phyloP scores from a whole-genome alignment of 2,329 filamentous ascomycete species.

The Mycocentrospora acerina region DNA sequence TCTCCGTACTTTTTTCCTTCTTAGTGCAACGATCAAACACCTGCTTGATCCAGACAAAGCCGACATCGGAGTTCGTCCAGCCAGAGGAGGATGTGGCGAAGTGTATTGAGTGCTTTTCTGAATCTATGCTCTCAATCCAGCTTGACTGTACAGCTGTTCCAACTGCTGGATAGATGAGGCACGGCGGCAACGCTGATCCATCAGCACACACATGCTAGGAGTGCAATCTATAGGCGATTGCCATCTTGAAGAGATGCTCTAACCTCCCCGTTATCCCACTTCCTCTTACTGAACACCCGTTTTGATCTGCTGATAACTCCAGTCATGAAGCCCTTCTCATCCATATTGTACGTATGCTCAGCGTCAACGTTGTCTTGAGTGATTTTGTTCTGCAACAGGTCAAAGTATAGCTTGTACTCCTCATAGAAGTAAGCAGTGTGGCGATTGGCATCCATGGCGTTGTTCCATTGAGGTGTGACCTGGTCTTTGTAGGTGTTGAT shows the following conservation, averaged over 20 bases:
- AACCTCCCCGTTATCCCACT: neutral
- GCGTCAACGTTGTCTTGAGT: slow-evolving; percentile 7
- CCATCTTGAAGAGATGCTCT: slow-evolving; percentile 7
- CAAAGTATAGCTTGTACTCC: slow-evolving; percentile 9
- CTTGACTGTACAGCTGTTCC: slow-evolving; percentile 4
- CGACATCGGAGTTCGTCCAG: slow-evolving; percentile 1
- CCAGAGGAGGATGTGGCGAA: slow-evolving; percentile 2
- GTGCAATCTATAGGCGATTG: slow-evolving; percentile 8
- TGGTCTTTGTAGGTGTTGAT: neutral
- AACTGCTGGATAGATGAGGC: slow-evolving; percentile 12
- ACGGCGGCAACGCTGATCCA: slow-evolving; percentile 8
- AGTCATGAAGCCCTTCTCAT: slow-evolving; percentile 9
- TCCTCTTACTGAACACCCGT: slow-evolving; percentile 7
- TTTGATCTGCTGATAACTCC: slow-evolving; percentile 5
- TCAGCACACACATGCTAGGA: slow-evolving; percentile 14
- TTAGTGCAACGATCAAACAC: too few species aligned
- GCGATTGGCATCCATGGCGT: slow-evolving; percentile 3
- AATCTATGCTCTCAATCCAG: slow-evolving; percentile 4
- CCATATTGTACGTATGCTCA: slow-evolving; percentile 12
- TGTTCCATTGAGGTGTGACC: neutral
- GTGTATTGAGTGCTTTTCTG: neutral
- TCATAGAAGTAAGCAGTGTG: slow-evolving; percentile 7
- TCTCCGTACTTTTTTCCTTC: too few species aligned
- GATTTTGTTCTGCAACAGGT: slow-evolving; percentile 10
- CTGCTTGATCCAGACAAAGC: too few species aligned